Conservation (phyloP, 2,329 filamentous ascomycete species). For the Chalaropsis thielavioides region DNA sequence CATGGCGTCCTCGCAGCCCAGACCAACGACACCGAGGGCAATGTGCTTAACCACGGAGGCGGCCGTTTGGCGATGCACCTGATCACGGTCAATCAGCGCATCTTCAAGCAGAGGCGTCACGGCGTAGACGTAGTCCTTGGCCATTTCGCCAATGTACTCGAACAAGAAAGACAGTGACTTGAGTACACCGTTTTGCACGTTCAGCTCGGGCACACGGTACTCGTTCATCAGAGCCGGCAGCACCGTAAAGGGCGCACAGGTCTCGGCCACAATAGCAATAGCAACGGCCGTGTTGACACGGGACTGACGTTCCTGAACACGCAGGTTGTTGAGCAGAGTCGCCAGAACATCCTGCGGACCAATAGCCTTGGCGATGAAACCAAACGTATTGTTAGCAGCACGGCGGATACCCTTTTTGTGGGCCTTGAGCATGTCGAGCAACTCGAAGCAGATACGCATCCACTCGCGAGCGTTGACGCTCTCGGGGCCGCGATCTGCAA, state of each 20-base stretch:
- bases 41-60: constrained; percentile 97
- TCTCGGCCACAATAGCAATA: constrained; percentile 96
- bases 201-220: constrained; percentile 93
- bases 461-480: constrained; percentile 94
- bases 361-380: constrained; percentile 98
- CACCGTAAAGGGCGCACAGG: constrained; percentile 94
- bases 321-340: constrained; percentile 87
- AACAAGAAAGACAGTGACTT: constrained; percentile 96
- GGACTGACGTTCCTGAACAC: constrained; percentile 93
- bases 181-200: constrained; percentile 96
- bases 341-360: constrained; percentile 94
- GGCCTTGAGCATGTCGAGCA: constrained; percentile 97
- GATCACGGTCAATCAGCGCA: constrained; percentile 91
- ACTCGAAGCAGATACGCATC: constrained; percentile 99
- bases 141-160: constrained; percentile 99
- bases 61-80: constrained; percentile 93
- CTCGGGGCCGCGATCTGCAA: constrained; percentile 91
- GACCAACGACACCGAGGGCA: constrained; percentile 87
- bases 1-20: constrained; percentile 98
- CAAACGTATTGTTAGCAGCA: constrained; percentile 98
- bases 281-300: constrained; percentile 97
- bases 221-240: constrained; percentile 99
- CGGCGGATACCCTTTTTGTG: constrained; percentile 98
- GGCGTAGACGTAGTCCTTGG: constrained; percentile 97
- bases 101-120: constrained; percentile 93